Evolutionary conservation across 73 alveolate species (phyloP), one percentile per base, ranked within the genome.

Genomic region (Tetrahymena malaccensis): DNA sequence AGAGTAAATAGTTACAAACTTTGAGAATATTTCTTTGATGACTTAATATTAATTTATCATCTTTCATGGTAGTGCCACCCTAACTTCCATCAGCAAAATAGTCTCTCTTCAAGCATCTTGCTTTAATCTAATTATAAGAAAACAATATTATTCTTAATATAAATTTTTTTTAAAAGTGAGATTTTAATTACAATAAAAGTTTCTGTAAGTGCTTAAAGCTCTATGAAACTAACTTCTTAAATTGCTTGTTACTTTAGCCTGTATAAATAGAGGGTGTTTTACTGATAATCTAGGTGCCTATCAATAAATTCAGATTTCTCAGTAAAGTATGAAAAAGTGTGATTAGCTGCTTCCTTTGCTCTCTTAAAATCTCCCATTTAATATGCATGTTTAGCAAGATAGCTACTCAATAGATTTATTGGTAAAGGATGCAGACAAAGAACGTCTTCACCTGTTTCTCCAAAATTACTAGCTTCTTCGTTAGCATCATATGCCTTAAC

Each of bases 391-490:
- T 98, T 98, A 11, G 99, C 98, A 38, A 98, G 96, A 94, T 98
- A 99, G 38, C 98, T 98, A 37, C 97, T 97, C 37, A 98, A 96
- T 94, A 96, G 96, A 93, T 97, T 99, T 44, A 98, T 95, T 10
- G 99, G 98, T 17, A 98, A 97, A 21, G 99, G 99, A 95, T 98
- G 98, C 35, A 98, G 96, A 38, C 98, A 96, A 40, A 98, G 97
- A 16, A 98, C 96, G 43, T 98, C 99, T 84, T 97, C 98, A 27
- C 99, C 96, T n/a, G 99, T 98, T 94, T 98, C 98, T 31, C 99
- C 99, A 50, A 98, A 97, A 21, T 99, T 98, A 97, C 98, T 98
- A 35, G 98, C 99, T 94, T 97, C 99, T 70, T 95, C 95, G 34
- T 99, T 98, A 3, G 94, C 96, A 85, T 94, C 95, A 96, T 98